These are phyloP conservation scores for Penicillium bovifimosum DNA, from an alignment of 495 filamentous ascomycete species.

Conservation along the genomic window DNA sequence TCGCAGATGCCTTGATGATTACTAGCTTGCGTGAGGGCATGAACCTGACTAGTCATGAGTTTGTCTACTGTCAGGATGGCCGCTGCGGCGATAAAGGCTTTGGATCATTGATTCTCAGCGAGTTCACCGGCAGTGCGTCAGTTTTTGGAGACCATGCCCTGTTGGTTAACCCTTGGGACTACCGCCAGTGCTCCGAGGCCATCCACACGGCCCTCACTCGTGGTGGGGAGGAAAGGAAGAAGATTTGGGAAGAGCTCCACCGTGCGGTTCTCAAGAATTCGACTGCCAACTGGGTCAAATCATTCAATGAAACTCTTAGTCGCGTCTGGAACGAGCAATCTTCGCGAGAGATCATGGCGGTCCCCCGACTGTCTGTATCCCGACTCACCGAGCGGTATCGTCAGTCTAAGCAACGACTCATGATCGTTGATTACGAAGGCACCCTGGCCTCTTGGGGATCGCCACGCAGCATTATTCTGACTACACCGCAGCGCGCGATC, in stretches of 20 bases:
- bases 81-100: slow-evolving; percentile 65
- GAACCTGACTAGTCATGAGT: slow-evolving; percentile 92
- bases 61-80: slow-evolving; percentile 89
- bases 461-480: slow-evolving; percentile 70
- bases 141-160: slow-evolving; percentile 70
- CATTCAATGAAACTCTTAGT: slow-evolving; percentile 61
- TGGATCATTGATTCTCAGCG: slow-evolving; percentile 82
- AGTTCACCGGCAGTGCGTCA: slow-evolving; percentile 87
- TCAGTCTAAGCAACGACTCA: slow-evolving; percentile 58
- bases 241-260: slow-evolving; percentile 70
- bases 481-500: slow-evolving; percentile 76
- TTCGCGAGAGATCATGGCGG: slow-evolving; percentile 71
- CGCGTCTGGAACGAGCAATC: slow-evolving; percentile 77
- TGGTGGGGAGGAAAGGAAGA: slow-evolving; percentile 60
- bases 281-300: slow-evolving; percentile 73
- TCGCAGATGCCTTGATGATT: slow-evolving; percentile 87
- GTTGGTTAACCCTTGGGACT: slow-evolving; percentile 91
- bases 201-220: slow-evolving; percentile 78
- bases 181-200: slow-evolving; percentile 74
- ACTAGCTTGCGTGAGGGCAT: slow-evolving; percentile 91
- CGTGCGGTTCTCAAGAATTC: slow-evolving; percentile 73
- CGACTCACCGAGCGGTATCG: slow-evolving; percentile 59
- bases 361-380: slow-evolving; percentile 71
- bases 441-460: slow-evolving; percentile 82
- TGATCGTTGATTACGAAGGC: slow-evolving; percentile 89